Conservation (phyloP, 2,329 filamentous ascomycete genomes). For the Xylaria hypoxylon region DNA sequence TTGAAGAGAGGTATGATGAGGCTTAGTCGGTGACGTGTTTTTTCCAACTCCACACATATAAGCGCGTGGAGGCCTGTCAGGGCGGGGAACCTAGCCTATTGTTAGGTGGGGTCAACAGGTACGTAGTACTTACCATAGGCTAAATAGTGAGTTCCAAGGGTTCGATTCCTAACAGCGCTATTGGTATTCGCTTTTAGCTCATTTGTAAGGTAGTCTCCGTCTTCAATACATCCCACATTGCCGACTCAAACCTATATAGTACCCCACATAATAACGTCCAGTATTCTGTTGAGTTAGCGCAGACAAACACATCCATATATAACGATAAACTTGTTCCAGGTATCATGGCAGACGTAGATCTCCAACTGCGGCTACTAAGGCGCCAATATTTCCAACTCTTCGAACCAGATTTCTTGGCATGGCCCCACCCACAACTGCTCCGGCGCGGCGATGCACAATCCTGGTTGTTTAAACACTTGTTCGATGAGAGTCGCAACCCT, state of each 20-base stretch:
- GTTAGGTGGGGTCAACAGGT: slow-evolving; percentile 18
- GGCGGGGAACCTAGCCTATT: slow-evolving; percentile 16
- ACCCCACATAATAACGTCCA: neutral
- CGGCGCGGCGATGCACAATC: slow-evolving; percentile 46
- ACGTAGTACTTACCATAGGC: too few species aligned
- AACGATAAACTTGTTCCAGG: neutral
- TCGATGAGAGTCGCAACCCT: slow-evolving; percentile 60
- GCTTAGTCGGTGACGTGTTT: neutral
- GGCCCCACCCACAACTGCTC: slow-evolving; percentile 48
- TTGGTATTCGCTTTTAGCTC: too few species aligned
- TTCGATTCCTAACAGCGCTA: too few species aligned
- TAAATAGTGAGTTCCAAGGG: too few species aligned
- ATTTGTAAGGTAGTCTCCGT: too few species aligned
- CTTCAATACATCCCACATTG: too few species aligned
- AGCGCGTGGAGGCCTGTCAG: neutral
- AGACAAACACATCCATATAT: neutral
- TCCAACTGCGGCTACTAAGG: slow-evolving; percentile 46
- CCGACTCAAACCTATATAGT: too few species aligned
- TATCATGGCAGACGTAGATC: slow-evolving; percentile 43
- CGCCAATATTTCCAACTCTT: slow-evolving; percentile 51
- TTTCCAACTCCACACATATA: too few species aligned
- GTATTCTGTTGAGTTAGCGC: neutral
- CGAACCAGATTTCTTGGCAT: slow-evolving; percentile 51
- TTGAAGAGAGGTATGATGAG: neutral
- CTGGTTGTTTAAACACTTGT: slow-evolving; percentile 66